These are phyloP conservation scores for Tylopilus sp. DNA, from an alignment of 1,284 basidiomycete species.

Conservation along the genomic window DNA sequence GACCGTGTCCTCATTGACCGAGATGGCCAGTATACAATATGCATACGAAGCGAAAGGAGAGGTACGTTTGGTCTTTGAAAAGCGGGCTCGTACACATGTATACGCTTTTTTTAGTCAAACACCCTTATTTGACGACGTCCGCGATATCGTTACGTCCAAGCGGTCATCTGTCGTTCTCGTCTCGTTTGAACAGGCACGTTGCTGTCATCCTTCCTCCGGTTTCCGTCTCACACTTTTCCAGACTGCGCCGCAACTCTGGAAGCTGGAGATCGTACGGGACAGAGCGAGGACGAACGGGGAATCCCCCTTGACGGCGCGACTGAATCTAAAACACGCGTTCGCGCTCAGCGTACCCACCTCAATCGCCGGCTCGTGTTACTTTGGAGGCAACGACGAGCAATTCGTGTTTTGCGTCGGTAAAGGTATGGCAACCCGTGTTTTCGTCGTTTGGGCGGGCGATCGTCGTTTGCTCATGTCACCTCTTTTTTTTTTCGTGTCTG, in stretches of 20 bases:
- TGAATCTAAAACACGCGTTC: slow-evolving; percentile 62
- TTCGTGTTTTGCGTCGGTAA: slow-evolving; percentile 74
- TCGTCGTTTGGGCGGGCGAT: too few relatives aligned
- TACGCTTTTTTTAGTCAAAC: slow-evolving; percentile 51
- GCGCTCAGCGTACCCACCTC: slow-evolving; percentile 66
- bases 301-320: slow-evolving; percentile 39
- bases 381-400: slow-evolving; percentile 71
- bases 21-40: slow-evolving; percentile 61
- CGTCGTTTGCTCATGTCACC: background rate
- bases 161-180: slow-evolving; percentile 59
- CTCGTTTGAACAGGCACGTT: slow-evolving; percentile 50
- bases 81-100: too few relatives aligned
- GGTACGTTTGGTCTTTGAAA: slow-evolving; percentile 49
- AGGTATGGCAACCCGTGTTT: slow-evolving; percentile 39
- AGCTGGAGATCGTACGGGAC: slow-evolving; percentile 61
- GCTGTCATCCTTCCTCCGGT: background rate
- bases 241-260: slow-evolving; percentile 78
- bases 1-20: slow-evolving; percentile 2
- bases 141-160: slow-evolving; percentile 64
- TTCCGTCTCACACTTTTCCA: slow-evolving; percentile 24
- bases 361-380: slow-evolving; percentile 74
- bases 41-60: slow-evolving; percentile 60
- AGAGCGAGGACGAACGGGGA: slow-evolving; percentile 28
- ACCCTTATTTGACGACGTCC: slow-evolving; percentile 71
- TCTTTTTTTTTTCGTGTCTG: background rate